phyloP scores from a whole-genome alignment of 345 rosid genomes.

The Moringa oleifera region DNA sequence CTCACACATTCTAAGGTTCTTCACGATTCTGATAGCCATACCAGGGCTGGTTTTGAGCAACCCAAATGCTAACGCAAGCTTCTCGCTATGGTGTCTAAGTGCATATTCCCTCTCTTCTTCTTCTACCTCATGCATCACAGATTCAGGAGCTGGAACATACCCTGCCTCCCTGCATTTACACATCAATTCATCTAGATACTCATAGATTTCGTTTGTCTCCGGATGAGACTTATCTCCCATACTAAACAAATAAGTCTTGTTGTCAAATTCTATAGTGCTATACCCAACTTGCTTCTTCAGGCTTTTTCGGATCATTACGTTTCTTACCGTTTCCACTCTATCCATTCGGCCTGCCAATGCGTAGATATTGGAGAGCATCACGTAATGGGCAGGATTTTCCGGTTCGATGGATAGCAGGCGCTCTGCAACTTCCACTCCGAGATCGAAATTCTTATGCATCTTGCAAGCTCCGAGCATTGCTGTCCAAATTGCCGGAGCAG shows the following conservation, averaged over 20 bases:
- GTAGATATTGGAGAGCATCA: constrained; percentile 75
- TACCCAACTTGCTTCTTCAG: constrained; percentile 76
- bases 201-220: constrained; percentile 45
- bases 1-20: constrained; percentile 77
- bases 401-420: constrained; percentile 64
- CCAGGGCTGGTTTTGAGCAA: constrained; percentile 46
- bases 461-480: constrained; percentile 97
- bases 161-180: constrained; percentile 61
- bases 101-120: constrained; percentile 83
- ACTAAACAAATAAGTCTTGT: constrained; percentile 55
- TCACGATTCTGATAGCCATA: constrained; percentile 44
- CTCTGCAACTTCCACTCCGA: constrained; percentile 69
- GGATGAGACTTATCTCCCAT: constrained; percentile 73
- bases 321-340: constrained; percentile 54
- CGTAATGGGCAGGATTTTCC: constrained; percentile 84
- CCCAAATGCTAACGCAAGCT: constrained; percentile 76
- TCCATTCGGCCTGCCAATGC: constrained; percentile 75
- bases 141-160: constrained; percentile 47
- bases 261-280: constrained; percentile 52
- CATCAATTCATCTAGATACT: constrained; percentile 59
- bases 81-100: constrained; percentile 76
- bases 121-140: constrained; percentile 74
- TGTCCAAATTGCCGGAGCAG: constrained; percentile 76
- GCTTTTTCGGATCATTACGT: constrained; percentile 52
- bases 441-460: constrained; percentile 75